Percentiles rank a stretch among this genome's conserved stretches.
Conservation (phyloP, 1,284 basidiomycete species). For the Malassezia arunalokei region DNA sequence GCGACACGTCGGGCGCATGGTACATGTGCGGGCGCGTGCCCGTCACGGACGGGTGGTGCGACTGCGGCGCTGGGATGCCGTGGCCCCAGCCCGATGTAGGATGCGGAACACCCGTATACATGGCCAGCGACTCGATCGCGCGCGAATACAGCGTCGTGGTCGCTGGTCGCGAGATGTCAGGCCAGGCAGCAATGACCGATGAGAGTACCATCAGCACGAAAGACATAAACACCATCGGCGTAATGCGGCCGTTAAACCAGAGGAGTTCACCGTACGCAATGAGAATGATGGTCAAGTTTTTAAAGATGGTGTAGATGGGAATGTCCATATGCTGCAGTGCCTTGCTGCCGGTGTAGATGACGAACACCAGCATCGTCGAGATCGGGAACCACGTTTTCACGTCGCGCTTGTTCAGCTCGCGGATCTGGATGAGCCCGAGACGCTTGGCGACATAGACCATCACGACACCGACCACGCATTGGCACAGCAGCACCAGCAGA, state of each 20-base stretch:
- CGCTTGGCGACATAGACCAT: slow-evolving; percentile 67
- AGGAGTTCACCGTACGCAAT: slow-evolving; percentile 95
- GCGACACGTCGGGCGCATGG: not conserved
- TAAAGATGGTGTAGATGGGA: slow-evolving; percentile 68
- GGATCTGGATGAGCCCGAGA: slow-evolving; percentile 72
- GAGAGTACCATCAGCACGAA: slow-evolving; percentile 94
- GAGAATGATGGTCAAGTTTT: slow-evolving; percentile 95
- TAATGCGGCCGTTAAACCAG: slow-evolving; percentile 87
- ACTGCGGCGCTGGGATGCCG: not conserved
- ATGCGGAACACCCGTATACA: slow-evolving; percentile 5
- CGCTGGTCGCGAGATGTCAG: slow-evolving; percentile 55
- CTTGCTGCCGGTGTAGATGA: slow-evolving; percentile 97
- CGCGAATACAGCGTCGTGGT: not conserved
- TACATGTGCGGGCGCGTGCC: not conserved
- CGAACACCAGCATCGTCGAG: slow-evolving; percentile 75
- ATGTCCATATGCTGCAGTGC: slow-evolving; percentile 53
- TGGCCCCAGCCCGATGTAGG: not conserved
- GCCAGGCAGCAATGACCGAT: slow-evolving; percentile 88
- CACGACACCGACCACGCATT: slow-evolving; percentile 61
- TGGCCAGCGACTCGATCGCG: not conserved
- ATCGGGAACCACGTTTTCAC: slow-evolving; percentile 90
- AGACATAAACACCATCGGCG: slow-evolving; percentile 71
- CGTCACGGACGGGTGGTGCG: not conserved
- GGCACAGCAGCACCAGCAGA: slow-evolving; percentile 81
- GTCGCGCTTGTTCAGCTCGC: slow-evolving; percentile 70